A percentile compares a stretch with the other conserved stretches of the same genome.
phyloP scores from a whole-genome alignment of 176 grass and related monocot species.

The Melocanna baccifera region DNA sequence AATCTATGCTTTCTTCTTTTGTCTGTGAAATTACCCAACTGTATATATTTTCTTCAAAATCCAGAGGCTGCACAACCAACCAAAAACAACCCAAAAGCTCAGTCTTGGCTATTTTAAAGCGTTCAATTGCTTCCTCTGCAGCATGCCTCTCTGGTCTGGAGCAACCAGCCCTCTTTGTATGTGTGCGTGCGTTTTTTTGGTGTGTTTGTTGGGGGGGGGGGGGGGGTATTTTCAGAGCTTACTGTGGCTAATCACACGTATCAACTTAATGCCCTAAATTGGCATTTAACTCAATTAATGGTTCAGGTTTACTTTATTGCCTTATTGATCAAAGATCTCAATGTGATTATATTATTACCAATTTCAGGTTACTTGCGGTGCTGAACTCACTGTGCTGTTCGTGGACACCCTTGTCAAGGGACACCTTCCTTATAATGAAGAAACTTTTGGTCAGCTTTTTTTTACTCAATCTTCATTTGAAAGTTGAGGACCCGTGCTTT shows the following conservation, averaged over 20 bases:
- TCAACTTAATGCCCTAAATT: neutral
- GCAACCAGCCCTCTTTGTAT: neutral
- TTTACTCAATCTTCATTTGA: slow-evolving; percentile 8
- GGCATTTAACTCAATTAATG: neutral
- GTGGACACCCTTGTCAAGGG: slow-evolving; percentile 72
- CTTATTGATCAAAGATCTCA: slow-evolving; percentile 23
- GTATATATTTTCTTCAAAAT: neutral
- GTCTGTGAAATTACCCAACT: neutral
- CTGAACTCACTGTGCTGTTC: slow-evolving; percentile 70
- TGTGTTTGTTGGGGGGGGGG: too few species aligned
- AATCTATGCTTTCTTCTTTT: neutral
- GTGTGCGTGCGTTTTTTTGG: neutral
- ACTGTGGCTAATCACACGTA: neutral
- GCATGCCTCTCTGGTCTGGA: neutral
- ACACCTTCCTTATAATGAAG: slow-evolving; percentile 52
- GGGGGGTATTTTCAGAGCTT: too few species aligned
- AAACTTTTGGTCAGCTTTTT: slow-evolving; percentile 66
- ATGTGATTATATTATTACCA: slow-evolving; percentile 17
- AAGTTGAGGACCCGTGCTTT: neutral
- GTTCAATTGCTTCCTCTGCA: neutral
- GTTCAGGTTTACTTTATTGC: slow-evolving; percentile 6
- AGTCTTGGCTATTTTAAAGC: neutral
- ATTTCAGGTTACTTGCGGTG: slow-evolving; percentile 84
- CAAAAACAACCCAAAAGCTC: neutral
- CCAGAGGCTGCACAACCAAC: neutral